Percentiles rank a stretch among this genome's conserved stretches.
These are phyloP conservation scores for Backusella westeae DNA, from an alignment of 192 early-diverging fungal genomes.

Conservation along the genomic window DNA sequence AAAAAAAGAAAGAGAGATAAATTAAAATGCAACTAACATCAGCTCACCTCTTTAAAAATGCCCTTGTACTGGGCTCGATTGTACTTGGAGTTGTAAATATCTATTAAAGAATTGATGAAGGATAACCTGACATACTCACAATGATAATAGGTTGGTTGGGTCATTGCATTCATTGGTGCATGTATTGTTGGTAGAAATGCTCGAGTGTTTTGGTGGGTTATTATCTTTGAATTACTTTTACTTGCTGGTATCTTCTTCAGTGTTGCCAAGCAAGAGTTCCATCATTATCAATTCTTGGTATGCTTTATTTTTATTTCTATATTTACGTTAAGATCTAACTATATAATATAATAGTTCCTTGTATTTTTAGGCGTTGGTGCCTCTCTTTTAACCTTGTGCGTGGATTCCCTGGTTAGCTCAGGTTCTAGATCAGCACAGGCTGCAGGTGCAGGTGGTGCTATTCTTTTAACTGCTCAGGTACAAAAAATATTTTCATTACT, in stretches of 20 bases:
- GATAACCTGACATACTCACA: neutral
- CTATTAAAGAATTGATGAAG: neutral
- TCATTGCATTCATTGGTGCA: conserved; percentile 39
- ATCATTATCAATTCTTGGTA: conserved; percentile 39
- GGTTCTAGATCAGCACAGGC: conserved; percentile 6
- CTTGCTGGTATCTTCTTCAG: conserved; percentile 29
- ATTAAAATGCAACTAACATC: conserved; percentile 6
- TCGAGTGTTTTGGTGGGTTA: conserved; percentile 36
- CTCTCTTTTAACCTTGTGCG: conserved; percentile 1
- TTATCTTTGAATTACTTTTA: conserved; percentile 44
- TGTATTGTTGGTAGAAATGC: conserved; percentile 17
- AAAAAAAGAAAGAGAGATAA: neutral
- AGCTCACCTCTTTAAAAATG: conserved; percentile 4
- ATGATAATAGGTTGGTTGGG: conserved; percentile 40
- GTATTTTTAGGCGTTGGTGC: conserved; percentile 17
- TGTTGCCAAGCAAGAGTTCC: conserved; percentile 27
- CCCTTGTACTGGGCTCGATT: neutral
- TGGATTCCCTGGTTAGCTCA: neutral
- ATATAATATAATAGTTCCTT: conserved; percentile 14
- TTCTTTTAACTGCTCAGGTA: conserved; percentile 11
- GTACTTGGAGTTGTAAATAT: conserved; percentile 1
- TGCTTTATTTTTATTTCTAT: neutral
- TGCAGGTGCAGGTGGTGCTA: conserved; percentile 3
- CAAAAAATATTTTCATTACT: neutral
- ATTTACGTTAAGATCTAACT: neutral